Evolutionary conservation across 352 stramenopile genomes (phyloP), one percentile per base, ranked within the genome.

Genomic region (Phytopythium sindhum): DNA sequence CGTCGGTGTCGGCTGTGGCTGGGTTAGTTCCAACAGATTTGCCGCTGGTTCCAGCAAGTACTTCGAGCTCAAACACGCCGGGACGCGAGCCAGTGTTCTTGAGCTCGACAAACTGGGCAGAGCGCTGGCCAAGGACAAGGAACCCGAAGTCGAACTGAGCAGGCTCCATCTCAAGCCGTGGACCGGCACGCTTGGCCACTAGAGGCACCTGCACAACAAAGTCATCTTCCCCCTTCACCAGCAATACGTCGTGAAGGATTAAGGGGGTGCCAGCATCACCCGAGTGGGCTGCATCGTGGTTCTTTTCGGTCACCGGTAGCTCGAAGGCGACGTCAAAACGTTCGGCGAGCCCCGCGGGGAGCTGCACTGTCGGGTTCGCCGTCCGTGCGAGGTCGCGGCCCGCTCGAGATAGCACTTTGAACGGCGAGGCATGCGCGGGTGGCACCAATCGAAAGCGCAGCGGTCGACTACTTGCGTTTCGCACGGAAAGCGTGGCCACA

Each of bases 301-400:
- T 29, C 7, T 71, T 57, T 5, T 45, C 33, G 26, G 47, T 31
- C 10, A 28, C 28, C 2, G 60, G 60, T 1, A 63, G 57, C 55
- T 84, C 55, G 56, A 93, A 96, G 8, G 78, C 60, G 11, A 96
- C 69, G 28, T 96, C 86, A 57, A 89, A 88, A 54, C 76, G 81
- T 47, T 68, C 44, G 54, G 70, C 73, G 2, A 96, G 72, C 11
- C 86, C 87, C 2, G 87, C 60, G 0, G 87, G 78, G 21, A 94
- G 69, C 56, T 78, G 73, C 14, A 89, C 66, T 0, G 81, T 96
- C 29, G 82, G 74, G 57, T 95, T 94, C 24, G 68, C 72, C 1
- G 80, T 86, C 39, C 72, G 63, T n/a, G 76, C 84, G 21, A 96
- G 70, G 67, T 93, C 80, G 15, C 80, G 73, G 57, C 72, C 63